Evolutionary conservation across 2,329 filamentous ascomycete genomes (phyloP), one percentile per base, ranked within the genome.

Genomic region (Colletotrichum tamarilloi): DNA sequence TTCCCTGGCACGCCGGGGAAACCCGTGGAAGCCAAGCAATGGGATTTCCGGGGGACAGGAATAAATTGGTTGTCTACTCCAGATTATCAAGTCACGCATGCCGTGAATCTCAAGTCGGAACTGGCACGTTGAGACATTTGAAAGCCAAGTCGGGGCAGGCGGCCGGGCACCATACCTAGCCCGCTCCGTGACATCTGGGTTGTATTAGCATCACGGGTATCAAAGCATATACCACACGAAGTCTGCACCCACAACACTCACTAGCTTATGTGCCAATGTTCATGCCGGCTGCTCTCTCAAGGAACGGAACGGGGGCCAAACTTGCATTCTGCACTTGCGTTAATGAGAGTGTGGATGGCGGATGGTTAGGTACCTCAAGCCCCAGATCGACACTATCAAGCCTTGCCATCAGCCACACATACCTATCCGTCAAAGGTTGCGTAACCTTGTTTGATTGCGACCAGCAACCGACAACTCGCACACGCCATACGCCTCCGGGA

Each of bases 361-460:
- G 22, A 60, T n/a, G 14, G 35, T 28, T 46, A 24, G 32, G 58
- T 46, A 8, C 42, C 5, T 46, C 22, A 46, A 42, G 35, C 35
- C 60, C n/a, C 46, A 35, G 19, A 62, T 46, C 19, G 19, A 46
- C 22, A 49, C 5, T 26, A 42, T 16, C 35, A 16, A 16, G 46
- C 60, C 46, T 35, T 53, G 42, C 42, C 46, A 35, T 28, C 46
- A 53, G 60, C 60, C 60, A 53, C 60, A 63, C 46, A 53, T 63
- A 7, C 42, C 42, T 46, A 46, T 24, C 46, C 42, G 14, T 4
- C 46, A 12, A 22, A 38, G 26, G 30, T 30, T 63, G 35, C 26
- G 60, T 24, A 46, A 22, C 24, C n/a, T 32, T 28, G 28, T 19
- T 53, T 46, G 62, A 30, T 55, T 32, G 62, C 62, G 42, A 65